Conservation (phyloP, 768 basidiomycete genomes). For the Aureoboletus auriporus region DNA sequence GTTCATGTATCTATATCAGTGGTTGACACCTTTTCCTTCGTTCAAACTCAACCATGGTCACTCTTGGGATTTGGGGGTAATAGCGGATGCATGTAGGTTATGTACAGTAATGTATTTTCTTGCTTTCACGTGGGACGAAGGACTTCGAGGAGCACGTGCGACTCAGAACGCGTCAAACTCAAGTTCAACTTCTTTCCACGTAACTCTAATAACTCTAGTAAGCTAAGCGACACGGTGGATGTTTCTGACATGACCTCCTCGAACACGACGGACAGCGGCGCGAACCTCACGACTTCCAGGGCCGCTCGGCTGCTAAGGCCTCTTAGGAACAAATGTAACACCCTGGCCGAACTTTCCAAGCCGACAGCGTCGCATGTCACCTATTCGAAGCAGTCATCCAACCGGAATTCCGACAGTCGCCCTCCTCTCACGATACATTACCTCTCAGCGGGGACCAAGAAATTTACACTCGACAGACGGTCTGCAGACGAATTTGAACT, state of each 20-base stretch:
- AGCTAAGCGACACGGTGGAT: too few relatives aligned
- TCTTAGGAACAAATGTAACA: slow-evolving; percentile 43
- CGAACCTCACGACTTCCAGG: slow-evolving; percentile 36
- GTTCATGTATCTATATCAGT: neutral
- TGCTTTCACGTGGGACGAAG: too few relatives aligned
- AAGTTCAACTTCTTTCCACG: neutral
- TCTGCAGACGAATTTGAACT: slow-evolving; percentile 37
- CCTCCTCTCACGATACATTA: slow-evolving; percentile 38
- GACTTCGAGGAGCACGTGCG: too few relatives aligned
- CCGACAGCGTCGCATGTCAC: slow-evolving; percentile 13
- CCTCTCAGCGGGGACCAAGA: slow-evolving; percentile 33
- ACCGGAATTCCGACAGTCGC: slow-evolving; percentile 16
- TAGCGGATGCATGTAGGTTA: neutral
- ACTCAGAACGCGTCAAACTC: slow-evolving; percentile 1
- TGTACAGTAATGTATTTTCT: too few relatives aligned
- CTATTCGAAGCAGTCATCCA: slow-evolving; percentile 14
- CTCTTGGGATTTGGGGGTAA: neutral
- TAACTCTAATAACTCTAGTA: too few relatives aligned
- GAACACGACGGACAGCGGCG: slow-evolving; percentile 15
- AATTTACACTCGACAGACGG: slow-evolving; percentile 32
- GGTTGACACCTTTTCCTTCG: neutral
- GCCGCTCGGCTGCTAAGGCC: slow-evolving; percentile 46
- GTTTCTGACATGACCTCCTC: slow-evolving; percentile 7
- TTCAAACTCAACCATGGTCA: neutral
- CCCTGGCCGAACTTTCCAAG: slow-evolving; percentile 27